phyloP scores from a whole-genome alignment of 305 asterid species.

The Petunia hybrid region DNA sequence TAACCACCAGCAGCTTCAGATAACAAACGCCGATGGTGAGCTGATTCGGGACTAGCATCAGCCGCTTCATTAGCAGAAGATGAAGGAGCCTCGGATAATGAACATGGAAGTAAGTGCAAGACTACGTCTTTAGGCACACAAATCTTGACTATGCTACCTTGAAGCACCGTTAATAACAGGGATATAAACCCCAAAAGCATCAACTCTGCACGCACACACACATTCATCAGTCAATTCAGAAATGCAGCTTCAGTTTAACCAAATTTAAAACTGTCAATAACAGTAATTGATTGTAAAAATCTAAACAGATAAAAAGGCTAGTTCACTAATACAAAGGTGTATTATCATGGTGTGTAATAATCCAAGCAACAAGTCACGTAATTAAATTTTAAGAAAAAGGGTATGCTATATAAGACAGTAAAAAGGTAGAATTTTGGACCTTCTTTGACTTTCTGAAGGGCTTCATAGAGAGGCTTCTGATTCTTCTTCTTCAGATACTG shows the following conservation, averaged over 20 bases:
- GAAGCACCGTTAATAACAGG: constrained; percentile 81
- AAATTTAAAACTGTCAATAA: background rate
- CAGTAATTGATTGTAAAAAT: constrained; percentile 9
- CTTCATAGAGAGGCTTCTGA: constrained; percentile 88
- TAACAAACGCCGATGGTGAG: constrained; percentile 65
- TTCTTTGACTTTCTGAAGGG: constrained; percentile 94
- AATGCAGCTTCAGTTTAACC: background rate
- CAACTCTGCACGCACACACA: constrained; percentile 65
- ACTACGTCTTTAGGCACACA: constrained; percentile 59
- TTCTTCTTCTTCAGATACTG: constrained; percentile 86
- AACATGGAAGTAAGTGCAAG: constrained; percentile 74
- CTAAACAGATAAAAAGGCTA: background rate
- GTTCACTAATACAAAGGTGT: background rate
- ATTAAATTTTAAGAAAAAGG: background rate
- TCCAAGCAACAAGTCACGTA: background rate
- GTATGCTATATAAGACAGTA: background rate
- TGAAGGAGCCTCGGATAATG: constrained; percentile 42
- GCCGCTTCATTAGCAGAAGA: constrained; percentile 46
- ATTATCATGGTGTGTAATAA: too few species aligned
- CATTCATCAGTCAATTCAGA: constrained; percentile 26
- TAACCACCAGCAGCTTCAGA: constrained; percentile 56
- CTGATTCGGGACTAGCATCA: constrained; percentile 43
- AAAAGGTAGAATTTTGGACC: constrained; percentile 48
- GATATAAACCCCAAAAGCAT: constrained; percentile 98
- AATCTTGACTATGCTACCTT: constrained; percentile 65